Percentiles rank a stretch among this genome's conserved stretches.
Evolutionary conservation across 1,284 basidiomycete species (phyloP).

Genomic region (Lignosus rhinocerotis): DNA sequence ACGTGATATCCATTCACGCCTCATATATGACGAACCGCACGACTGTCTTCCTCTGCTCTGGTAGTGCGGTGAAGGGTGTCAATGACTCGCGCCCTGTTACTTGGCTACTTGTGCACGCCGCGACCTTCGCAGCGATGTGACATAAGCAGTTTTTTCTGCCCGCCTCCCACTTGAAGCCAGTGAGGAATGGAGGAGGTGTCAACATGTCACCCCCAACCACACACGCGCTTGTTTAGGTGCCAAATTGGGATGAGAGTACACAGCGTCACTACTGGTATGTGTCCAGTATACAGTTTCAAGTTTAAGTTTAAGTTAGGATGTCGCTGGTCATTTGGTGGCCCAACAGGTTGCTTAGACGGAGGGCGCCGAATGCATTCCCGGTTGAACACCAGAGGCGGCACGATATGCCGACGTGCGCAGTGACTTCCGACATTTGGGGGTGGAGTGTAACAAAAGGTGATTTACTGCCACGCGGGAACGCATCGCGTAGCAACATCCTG

Average conservation of each 20-base stretch:
- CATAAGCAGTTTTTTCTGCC: too few relatives aligned
- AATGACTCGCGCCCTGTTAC: constrained; percentile 7
- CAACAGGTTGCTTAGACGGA: too few relatives aligned
- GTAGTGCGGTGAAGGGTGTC: neutral
- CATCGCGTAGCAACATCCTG: constrained; percentile 7
- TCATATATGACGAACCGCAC: neutral
- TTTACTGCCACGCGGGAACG: neutral
- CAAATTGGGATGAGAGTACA: neutral
- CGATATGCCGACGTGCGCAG: neutral
- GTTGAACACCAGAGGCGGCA: neutral
- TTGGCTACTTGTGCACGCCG: neutral
- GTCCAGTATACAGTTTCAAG: too few relatives aligned
- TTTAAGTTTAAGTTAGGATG: too few relatives aligned
- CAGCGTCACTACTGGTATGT: neutral
- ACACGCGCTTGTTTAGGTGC: neutral
- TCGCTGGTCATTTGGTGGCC: too few relatives aligned
- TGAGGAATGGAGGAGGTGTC: neutral
- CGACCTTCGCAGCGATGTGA: neutral
- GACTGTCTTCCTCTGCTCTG: constrained; percentile 1
- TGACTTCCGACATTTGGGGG: too few relatives aligned
- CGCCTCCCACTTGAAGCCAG: neutral
- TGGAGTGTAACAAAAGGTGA: neutral
- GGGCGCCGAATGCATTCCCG: neutral
- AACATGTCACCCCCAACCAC: neutral
- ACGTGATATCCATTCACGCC: constrained; percentile 7